These are phyloP conservation scores for Magnusiomyces paraingens DNA, from an alignment of 1,139 yeast species.

Conservation along the genomic window DNA sequence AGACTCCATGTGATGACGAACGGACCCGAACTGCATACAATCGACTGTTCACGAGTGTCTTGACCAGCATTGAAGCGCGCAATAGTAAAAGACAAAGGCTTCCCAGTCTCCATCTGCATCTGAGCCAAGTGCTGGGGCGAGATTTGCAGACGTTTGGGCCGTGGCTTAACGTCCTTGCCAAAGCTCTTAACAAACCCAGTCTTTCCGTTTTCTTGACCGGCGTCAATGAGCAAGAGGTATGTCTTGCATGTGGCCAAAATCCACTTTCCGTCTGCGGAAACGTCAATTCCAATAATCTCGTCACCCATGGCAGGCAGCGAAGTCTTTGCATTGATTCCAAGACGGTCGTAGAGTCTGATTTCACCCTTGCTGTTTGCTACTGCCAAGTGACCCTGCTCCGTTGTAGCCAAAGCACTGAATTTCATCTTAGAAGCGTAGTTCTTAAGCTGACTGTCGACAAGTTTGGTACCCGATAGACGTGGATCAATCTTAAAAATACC, in stretches of 20 bases:
- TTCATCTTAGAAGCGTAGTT: constrained; percentile 49
- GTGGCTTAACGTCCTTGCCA: constrained; percentile 59
- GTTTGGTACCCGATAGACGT: constrained; percentile 51
- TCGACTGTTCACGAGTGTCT: constrained; percentile 57
- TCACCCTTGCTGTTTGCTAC: constrained; percentile 73
- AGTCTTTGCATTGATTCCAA: constrained; percentile 73
- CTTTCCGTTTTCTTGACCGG: constrained; percentile 53
- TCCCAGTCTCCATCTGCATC: constrained; percentile 49
- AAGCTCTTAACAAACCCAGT: constrained; percentile 64
- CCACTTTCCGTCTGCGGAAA: constrained; percentile 78
- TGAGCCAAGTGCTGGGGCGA: constrained; percentile 67
- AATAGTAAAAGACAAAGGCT: constrained; percentile 52
- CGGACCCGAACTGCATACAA: constrained; percentile 74
- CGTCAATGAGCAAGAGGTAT: constrained; percentile 63
- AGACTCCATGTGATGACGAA: constrained; percentile 80
- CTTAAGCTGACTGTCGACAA: constrained; percentile 50
- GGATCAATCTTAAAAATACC: constrained; percentile 75
- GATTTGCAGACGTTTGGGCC: constrained; percentile 59
- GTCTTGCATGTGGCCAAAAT: constrained; percentile 70
- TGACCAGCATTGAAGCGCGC: constrained; percentile 74
- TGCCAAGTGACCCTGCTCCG: constrained; percentile 67
- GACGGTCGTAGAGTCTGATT: constrained; percentile 59
- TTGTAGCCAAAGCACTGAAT: constrained; percentile 62
- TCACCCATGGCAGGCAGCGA: constrained; percentile 79
- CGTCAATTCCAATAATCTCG: constrained; percentile 56